Percentiles rank a stretch among this genome's conserved stretches.
phyloP scores from a whole-genome alignment of 2,329 filamentous ascomycete genomes.

The Byssoonygena ceratinophila region DNA sequence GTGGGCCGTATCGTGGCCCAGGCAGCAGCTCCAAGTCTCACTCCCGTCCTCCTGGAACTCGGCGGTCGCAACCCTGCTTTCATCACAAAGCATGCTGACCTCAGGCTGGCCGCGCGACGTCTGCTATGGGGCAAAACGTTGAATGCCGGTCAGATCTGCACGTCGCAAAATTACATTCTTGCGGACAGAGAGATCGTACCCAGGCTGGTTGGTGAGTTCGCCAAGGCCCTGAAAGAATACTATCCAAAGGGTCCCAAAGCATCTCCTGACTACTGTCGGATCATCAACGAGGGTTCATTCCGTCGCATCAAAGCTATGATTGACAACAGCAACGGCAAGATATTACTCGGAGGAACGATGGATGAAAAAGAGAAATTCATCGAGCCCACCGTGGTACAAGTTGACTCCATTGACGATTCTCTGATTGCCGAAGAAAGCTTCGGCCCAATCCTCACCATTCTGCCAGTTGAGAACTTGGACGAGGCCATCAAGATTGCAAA shows the following conservation, averaged over 20 bases:
- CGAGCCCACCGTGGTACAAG: constrained; percentile 82
- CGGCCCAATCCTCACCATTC: constrained; percentile 77
- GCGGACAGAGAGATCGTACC: constrained; percentile 64
- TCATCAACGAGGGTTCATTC: constrained; percentile 73
- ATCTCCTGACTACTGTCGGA: constrained; percentile 68
- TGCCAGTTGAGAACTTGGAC: constrained; percentile 68
- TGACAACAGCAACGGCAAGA: constrained; percentile 70
- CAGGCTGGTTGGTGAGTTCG: constrained; percentile 63
- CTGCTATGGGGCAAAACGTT: constrained; percentile 80
- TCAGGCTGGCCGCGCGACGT: constrained; percentile 68
- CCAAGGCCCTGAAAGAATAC: constrained; percentile 60
- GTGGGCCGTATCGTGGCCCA: constrained; percentile 82
- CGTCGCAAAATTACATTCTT: constrained; percentile 85
- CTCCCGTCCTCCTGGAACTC: constrained; percentile 79
- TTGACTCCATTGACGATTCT: constrained; percentile 62
- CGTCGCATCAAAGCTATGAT: constrained; percentile 79
- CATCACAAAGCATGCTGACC: constrained; percentile 70
- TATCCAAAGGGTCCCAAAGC: constrained; percentile 70
- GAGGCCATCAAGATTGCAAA: constrained; percentile 77
- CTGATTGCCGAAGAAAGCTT: constrained; percentile 80
- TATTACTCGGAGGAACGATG: constrained; percentile 74
- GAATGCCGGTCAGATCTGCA: constrained; percentile 83
- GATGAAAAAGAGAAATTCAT: constrained; percentile 75
- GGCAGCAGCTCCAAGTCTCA: constrained; percentile 80
- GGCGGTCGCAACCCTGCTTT: constrained; percentile 89